Base-by-base conservation (phyloP, 208 protist genomes). In the Acanthamoeba comandoni region DNA sequence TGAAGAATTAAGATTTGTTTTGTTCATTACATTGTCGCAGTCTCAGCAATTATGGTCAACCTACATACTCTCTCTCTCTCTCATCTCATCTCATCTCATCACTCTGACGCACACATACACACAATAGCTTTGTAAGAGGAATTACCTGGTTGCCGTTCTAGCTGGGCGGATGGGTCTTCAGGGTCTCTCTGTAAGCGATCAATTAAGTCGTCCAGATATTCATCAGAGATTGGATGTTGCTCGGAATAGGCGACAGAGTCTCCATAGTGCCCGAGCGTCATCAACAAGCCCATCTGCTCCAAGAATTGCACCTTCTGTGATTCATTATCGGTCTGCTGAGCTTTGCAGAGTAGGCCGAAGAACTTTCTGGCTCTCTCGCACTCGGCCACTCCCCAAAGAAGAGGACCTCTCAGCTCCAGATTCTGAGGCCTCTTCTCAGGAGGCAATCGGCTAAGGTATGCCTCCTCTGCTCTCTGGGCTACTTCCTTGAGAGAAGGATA, bases 301-400 rank as follows among this genome's bases (percentile, higher is more conserved):
- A 43, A 43, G 35, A 43, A 43, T 43, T 43, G 35, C 35, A 7
- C 35, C 35, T 5, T 43, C 35, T 43, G 35, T 7, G 35, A 43
- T 43, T 43, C 35, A 43, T 43, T 5, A 1, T 43, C 35, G 1
- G 35, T 43, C 35, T 43, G 35, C 35, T 43, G 35, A 43, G 35
- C 35, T 43, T 43, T 43, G 35, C 35, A 43, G 35, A 64, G 58
- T 8, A 69, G 51, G 12, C 58, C 11, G 79, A 87, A 92, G 64
- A 92, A 92, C 70, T 71, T 19, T 17, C 64, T 39, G 17, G 87
- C 69, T 5, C 87, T 65, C 17, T 39, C 87, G 26, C 87, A 92
- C 35, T 92, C 87, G 1, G 87, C 51, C 19, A 92, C 71, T n/a
- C 87, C 87, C 26, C 69, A 92, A 22, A 92, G 69, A 1, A 92